phyloP scores from a whole-genome alignment of 2,329 filamentous ascomycete species.

The Penicillium sp. region DNA sequence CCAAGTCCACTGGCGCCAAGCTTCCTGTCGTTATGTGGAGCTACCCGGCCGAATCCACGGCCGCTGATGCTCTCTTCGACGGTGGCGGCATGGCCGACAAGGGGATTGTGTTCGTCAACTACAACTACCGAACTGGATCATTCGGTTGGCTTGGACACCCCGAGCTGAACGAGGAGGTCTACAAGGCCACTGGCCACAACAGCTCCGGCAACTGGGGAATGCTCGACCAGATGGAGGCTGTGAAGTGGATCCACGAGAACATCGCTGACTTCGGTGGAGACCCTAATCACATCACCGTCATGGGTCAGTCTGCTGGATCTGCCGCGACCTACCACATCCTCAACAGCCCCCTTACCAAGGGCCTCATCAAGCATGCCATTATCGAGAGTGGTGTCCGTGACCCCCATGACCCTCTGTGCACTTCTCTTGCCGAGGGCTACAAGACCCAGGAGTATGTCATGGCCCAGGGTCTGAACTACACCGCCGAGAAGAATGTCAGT shows the following conservation, averaged over 20 bases:
- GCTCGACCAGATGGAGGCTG: not conserved
- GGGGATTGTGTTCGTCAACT: constrained; percentile 1
- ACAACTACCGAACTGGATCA: constrained; percentile 1
- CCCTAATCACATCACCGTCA: constrained; percentile 1
- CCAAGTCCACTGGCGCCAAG: not conserved
- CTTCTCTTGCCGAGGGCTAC: not conserved
- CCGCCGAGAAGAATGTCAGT: not conserved
- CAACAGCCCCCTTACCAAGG: not conserved
- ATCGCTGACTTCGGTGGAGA: constrained; percentile 1
- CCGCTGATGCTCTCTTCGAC: not conserved
- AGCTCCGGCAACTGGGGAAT: constrained; percentile 2
- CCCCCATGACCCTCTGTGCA: not conserved
- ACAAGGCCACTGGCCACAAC: not conserved
- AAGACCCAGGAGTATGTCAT: not conserved
- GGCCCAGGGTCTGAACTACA: not conserved
- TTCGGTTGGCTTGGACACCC: constrained; percentile 1
- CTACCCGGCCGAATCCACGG: not conserved
- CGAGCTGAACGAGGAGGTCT: constrained; percentile 1
- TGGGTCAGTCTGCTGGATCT: constrained; percentile 3
- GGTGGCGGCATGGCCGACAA: constrained; percentile 1
- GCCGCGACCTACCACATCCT: constrained; percentile 1
- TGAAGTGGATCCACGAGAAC: constrained; percentile 1
- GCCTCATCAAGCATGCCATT: not conserved
- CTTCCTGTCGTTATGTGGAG: constrained; percentile 3
- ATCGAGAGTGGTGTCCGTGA: constrained; percentile 3